These are phyloP conservation scores for Trypanosomatidae sp. DNA, from an alignment of 208 protist species.

Conservation along the genomic window DNA sequence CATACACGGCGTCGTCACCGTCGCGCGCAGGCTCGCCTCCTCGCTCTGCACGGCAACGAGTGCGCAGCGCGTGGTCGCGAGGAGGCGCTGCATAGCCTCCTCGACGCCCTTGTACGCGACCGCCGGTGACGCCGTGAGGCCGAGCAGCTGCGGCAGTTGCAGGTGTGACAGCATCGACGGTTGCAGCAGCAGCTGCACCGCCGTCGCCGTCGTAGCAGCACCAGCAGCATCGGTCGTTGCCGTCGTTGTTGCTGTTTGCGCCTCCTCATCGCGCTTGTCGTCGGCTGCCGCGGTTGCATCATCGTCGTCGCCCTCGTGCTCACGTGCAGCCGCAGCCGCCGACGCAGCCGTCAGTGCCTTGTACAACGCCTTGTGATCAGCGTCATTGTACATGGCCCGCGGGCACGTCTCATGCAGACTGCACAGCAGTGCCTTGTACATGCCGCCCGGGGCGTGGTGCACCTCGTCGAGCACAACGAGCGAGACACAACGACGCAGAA, in stretches of 20 bases:
- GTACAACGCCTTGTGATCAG: too few species aligned
- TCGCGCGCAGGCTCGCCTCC: not conserved
- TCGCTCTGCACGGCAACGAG: conserved; percentile 5
- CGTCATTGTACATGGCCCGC: too few species aligned
- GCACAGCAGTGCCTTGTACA: conserved; percentile 7
- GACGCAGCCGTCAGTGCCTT: too few species aligned
- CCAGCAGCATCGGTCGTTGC: not conserved
- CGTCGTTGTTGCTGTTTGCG: too few species aligned
- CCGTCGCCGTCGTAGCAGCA: too few species aligned
- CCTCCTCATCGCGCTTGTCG: too few species aligned
- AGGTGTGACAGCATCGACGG: not conserved
- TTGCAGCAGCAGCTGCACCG: not conserved
- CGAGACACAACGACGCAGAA: conserved; percentile 2
- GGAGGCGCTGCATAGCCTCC: conserved; percentile 4
- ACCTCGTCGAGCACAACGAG: conserved; percentile 56
- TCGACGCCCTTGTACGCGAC: conserved; percentile 1
- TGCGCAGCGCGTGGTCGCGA: conserved; percentile 1
- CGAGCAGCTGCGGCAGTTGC: conserved; percentile 19
- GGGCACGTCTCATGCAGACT: too few species aligned
- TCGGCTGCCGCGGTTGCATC: too few species aligned
- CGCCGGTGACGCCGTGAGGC: conserved; percentile 38
- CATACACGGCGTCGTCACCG: conserved; percentile 1
- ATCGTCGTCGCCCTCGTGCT: too few species aligned
- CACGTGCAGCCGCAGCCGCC: too few species aligned
- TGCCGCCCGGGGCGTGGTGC: conserved; percentile 26